Evolutionary conservation across 2,329 filamentous ascomycete species (phyloP), one percentile per base, ranked within the genome.

Genomic region (Xylaria sp.): DNA sequence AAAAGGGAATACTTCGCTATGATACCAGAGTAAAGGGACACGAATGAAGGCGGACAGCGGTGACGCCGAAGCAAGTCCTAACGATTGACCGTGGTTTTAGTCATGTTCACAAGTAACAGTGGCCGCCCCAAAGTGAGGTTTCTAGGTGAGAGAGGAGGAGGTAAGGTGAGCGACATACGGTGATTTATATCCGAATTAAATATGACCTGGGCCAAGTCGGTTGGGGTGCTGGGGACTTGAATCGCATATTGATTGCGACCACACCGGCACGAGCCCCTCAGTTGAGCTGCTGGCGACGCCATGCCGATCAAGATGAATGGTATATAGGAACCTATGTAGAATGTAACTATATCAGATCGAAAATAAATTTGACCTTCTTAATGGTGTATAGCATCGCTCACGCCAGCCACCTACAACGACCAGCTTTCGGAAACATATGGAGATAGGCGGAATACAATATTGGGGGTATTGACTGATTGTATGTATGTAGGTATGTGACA

Each of bases 211-310:
- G 90, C 89, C 59, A 85, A 81, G 39, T 88, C 82, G 47, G 82
- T 80, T 48, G 86, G 82, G 73, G 85, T 80, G 21, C 83, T 79
- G 1, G 93, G 93, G 27, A 95, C 85, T 54, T 88, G 81, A 73
- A 97, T 89, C 66, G 89, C 85, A 81, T 97, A 97, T 77, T 90
- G 86, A 77, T 96, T 97, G 69, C 94, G 89, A 65, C 94, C 93
- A 79, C 94, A 98, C 61, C 91, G 90, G 82, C 94, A 97, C 71
- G 90, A 88, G 75, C 94, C 94, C 71, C 87, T 89, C 65, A 97
- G 85, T 47, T 64, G 60, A 42, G 42, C 51, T 14, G 57, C 17
- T 39, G 12, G 27, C 30, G 48, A 61, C 60, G 60, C 58, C 69
- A 65, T 70, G 39, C 39, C 55, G 64, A 59, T 62, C 53, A 11